Base-by-base conservation (phyloP, 495 filamentous ascomycete genomes). In the Trichodelitschia bisporula region DNA sequence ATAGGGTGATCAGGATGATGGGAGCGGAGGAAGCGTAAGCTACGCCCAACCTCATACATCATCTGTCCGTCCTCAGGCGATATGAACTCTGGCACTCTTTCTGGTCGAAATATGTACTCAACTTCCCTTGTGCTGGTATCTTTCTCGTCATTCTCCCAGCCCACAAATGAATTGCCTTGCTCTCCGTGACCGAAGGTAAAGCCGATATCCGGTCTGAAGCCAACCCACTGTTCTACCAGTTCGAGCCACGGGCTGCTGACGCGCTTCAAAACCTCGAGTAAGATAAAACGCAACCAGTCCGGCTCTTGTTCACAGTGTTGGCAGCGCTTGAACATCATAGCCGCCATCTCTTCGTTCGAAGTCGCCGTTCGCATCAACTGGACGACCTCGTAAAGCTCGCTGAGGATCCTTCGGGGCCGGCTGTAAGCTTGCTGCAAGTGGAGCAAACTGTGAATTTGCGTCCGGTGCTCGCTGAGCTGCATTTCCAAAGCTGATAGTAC, bases 1-100 rank as follows among this genome's bases (percentile, higher is more conserved):
- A 93, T 54, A 0, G 77, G 74, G 47, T 93, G 79, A 4, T 72
- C 58, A n/a, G 78, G 66, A 40, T 82, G 72, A 40, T 75, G 66
- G 9, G 52, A 54, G 34, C 68, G 64, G 13, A 93, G 52, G 32
- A 89, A 64, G 16, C 75, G 62, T 28, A 92, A 49, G 39, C 72
- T 82, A 36, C 66, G 62, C 1, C 77, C 80, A 12, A 64, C 74
- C 42, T 95, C 80, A 76, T 44, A 45, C 1, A 48, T 39, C 3
- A 34, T 19, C 29, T 28, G 19, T 2, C 30, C 40, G 20, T 47
- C 41, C 36, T 47, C 44, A 1, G 24, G 9, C 3, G 37, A 13
- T 12, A 47, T 31, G 25, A 41, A 46, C 15, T 29, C 20, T n/a
- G 40, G 39, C 33, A 40, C 15, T 17, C 27, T 8, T 14, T 39